These are phyloP conservation scores for Lactifluus hygrophoroides DNA, from an alignment of 768 basidiomycete genomes.

Conservation along the genomic window DNA sequence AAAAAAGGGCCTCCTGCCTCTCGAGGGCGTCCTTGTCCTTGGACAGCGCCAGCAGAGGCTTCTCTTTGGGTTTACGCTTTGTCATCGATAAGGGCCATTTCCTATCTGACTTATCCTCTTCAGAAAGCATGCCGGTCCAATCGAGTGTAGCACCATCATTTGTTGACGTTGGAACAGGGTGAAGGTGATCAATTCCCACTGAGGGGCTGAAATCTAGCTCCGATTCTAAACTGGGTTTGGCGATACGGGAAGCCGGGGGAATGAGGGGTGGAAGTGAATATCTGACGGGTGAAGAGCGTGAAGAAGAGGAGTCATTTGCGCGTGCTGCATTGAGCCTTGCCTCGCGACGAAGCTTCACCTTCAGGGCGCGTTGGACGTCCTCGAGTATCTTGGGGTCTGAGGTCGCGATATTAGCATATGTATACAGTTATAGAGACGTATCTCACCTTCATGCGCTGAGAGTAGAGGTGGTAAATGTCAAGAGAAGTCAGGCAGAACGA, in stretches of 20 bases:
- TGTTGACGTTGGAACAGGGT: slow-evolving; percentile 62
- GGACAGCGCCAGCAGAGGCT: slow-evolving; percentile 38
- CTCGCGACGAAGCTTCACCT: slow-evolving; percentile 65
- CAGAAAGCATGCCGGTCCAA: slow-evolving; percentile 52
- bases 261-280: slow-evolving; percentile 26
- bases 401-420: slow-evolving; percentile 15
- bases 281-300: slow-evolving; percentile 18
- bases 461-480: slow-evolving; percentile 11
- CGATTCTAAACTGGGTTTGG: slow-evolving; percentile 24
- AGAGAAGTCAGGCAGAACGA: background rate
- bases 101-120: slow-evolving; percentile 50
- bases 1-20: slow-evolving; percentile 50
- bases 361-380: slow-evolving; percentile 70
- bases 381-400: slow-evolving; percentile 73
- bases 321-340: slow-evolving; percentile 40
- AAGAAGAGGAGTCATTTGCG: slow-evolving; percentile 22
- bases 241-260: slow-evolving; percentile 23
- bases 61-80: slow-evolving; percentile 54
- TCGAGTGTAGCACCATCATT: slow-evolving; percentile 66
- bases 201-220: slow-evolving; percentile 70
- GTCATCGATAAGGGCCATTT: slow-evolving; percentile 52
- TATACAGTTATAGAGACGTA: background rate
- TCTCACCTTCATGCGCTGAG: slow-evolving; percentile 67
- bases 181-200: slow-evolving; percentile 36
- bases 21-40: slow-evolving; percentile 41